A percentile compares a stretch with the other conserved stretches of the same genome.
Evolutionary conservation across 2,329 filamentous ascomycete genomes (phyloP).

Genomic region (Reticulascus tulasneorum): DNA sequence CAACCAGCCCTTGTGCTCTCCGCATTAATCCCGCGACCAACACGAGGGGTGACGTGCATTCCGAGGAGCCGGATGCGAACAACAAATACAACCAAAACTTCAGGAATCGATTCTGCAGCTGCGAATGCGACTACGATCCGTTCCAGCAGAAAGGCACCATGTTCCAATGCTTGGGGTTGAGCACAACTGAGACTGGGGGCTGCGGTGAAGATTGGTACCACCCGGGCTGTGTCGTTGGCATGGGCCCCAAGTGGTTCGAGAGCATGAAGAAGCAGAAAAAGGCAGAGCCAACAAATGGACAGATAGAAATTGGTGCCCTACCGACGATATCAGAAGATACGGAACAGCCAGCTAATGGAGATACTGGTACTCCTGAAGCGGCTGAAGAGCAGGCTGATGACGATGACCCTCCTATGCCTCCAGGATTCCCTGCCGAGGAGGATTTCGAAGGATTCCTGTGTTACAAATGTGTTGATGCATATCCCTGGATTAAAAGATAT

Average conservation of each 20-base stretch:
- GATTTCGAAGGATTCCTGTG: slow-evolving; percentile 88
- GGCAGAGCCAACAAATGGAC: slow-evolving; percentile 7
- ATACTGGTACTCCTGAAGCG: slow-evolving; percentile 6
- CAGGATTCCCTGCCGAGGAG: slow-evolving; percentile 84
- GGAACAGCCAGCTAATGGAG: slow-evolving; percentile 25
- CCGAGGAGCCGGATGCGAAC: slow-evolving; percentile 64
- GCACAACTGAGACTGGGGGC: slow-evolving; percentile 73
- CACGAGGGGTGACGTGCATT: slow-evolving; percentile 70
- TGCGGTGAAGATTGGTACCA: slow-evolving; percentile 99
- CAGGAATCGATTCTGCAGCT: slow-evolving; percentile 86
- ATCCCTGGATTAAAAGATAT: slow-evolving; percentile 90
- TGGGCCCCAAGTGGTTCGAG: slow-evolving; percentile 70
- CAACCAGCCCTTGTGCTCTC: slow-evolving; percentile 69
- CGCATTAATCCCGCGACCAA: slow-evolving; percentile 71
- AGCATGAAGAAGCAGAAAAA: slow-evolving; percentile 38
- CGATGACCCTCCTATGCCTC: slow-evolving; percentile 66
- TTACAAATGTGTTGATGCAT: slow-evolving; percentile 84
- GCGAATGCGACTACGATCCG: slow-evolving; percentile 81
- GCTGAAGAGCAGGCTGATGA: slow-evolving; percentile 37
- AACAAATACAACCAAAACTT: slow-evolving; percentile 98
- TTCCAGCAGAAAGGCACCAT: slow-evolving; percentile 91
- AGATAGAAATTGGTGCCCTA: slow-evolving; percentile 25
- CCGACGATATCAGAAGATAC: slow-evolving; percentile 48
- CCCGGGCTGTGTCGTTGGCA: slow-evolving; percentile 82
- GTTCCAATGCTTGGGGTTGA: slow-evolving; percentile 92